These are phyloP conservation scores for Massarina eburnea DNA, from an alignment of 2,329 filamentous ascomycete species.

Conservation along the genomic window DNA sequence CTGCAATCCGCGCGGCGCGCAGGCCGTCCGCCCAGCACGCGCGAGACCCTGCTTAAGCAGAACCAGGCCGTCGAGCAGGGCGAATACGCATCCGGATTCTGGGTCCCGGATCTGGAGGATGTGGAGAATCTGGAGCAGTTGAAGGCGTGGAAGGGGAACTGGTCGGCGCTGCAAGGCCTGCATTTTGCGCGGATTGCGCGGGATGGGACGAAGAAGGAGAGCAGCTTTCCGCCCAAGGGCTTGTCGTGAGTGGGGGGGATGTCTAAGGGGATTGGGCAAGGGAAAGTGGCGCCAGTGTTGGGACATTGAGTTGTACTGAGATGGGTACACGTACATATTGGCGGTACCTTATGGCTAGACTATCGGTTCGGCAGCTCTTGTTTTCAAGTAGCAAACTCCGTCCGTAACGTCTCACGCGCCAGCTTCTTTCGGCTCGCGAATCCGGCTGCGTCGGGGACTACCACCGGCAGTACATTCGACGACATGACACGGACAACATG, in stretches of 20 bases:
- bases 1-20: slow-evolving; percentile 71
- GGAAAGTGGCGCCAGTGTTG: not conserved
- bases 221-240: slow-evolving; percentile 72
- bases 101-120: slow-evolving; percentile 77
- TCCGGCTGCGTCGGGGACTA: too few relatives aligned
- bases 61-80: slow-evolving; percentile 70
- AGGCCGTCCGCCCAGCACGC: slow-evolving; percentile 75
- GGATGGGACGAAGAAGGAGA: slow-evolving; percentile 65
- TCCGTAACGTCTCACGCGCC: too few relatives aligned
- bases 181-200: slow-evolving; percentile 76
- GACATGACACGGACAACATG: too few relatives aligned
- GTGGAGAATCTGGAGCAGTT: slow-evolving; percentile 66
- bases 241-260: slow-evolving; percentile 29
- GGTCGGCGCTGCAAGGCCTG: slow-evolving; percentile 75
- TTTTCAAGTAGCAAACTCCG: too few relatives aligned
- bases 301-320: too few relatives aligned
- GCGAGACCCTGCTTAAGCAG: slow-evolving; percentile 75
- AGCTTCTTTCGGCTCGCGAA: too few relatives aligned
- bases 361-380: too few relatives aligned
- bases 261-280: not conserved
- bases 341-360: too few relatives aligned
- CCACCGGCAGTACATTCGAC: too few relatives aligned
- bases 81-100: slow-evolving; percentile 82
- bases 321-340: too few relatives aligned
- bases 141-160: slow-evolving; percentile 77